phyloP scores from a whole-genome alignment of 2,329 filamentous ascomycete species.

The Beauveria bassiana region DNA sequence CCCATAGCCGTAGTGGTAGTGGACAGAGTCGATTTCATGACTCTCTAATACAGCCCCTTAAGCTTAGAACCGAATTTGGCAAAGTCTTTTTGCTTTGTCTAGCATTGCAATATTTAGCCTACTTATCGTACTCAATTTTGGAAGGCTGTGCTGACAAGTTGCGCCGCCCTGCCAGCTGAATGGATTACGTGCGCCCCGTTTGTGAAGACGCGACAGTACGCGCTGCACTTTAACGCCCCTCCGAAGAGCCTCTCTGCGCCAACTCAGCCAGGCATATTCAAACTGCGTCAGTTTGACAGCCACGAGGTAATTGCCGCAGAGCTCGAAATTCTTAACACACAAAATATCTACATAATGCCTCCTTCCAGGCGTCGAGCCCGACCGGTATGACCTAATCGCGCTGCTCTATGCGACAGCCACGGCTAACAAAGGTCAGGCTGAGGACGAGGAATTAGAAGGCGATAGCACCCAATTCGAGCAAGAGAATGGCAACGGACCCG shows the following conservation, averaged over 20 bases:
- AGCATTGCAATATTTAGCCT: too few species aligned
- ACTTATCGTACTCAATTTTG: background rate
- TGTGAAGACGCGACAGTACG: background rate
- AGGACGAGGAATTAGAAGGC: slow-evolving; percentile 26
- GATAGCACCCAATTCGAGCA: slow-evolving; percentile 25
- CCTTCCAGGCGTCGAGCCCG: slow-evolving; percentile 23
- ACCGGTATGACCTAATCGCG: slow-evolving; percentile 18
- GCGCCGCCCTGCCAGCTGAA: background rate
- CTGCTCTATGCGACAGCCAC: background rate
- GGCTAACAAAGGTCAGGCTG: slow-evolving; percentile 14
- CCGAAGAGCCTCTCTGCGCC: background rate
- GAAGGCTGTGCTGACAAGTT: background rate
- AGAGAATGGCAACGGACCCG: slow-evolving; percentile 21
- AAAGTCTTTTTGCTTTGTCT: background rate
- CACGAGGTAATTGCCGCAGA: background rate
- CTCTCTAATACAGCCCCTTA: background rate
- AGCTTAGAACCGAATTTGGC: background rate
- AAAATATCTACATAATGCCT: background rate
- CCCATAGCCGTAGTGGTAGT: background rate
- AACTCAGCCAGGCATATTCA: background rate
- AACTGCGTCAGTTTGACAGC: background rate
- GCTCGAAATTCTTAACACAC: background rate
- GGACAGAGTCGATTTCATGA: background rate
- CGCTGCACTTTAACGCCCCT: background rate
- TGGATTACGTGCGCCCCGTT: background rate